Conservation (phyloP, 495 filamentous ascomycete genomes). For the Penicillium salamii region DNA sequence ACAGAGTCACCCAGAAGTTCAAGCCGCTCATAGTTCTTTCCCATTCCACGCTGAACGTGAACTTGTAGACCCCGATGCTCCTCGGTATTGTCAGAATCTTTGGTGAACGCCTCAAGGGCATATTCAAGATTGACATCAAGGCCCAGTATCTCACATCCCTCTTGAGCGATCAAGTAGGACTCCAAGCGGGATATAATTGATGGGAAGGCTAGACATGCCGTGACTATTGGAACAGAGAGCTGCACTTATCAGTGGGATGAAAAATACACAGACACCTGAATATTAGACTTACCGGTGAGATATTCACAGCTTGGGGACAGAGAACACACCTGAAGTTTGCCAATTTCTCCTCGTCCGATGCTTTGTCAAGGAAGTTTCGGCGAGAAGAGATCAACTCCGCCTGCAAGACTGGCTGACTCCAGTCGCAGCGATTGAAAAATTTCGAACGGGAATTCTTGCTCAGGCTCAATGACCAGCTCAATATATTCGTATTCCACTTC, state of each 20-base stretch:
- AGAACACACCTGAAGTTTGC: conserved; percentile 39
- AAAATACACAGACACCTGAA: not conserved
- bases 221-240: conserved; percentile 62
- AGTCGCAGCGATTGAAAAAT: conserved; percentile 44
- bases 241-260: conserved; percentile 25
- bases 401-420: conserved; percentile 73
- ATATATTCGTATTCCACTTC: conserved; percentile 56
- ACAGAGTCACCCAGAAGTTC: conserved; percentile 95
- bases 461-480: conserved; percentile 62
- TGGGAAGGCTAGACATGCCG: conserved; percentile 71
- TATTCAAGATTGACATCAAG: conserved; percentile 61
- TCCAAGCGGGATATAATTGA: conserved; percentile 83
- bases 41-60: conserved; percentile 85
- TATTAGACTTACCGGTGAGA: conserved; percentile 66
- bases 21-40: conserved; percentile 91
- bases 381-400: conserved; percentile 71
- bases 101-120: conserved; percentile 89
- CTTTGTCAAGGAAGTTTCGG: conserved; percentile 74
- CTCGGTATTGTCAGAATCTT: conserved; percentile 88
- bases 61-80: conserved; percentile 69
- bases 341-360: conserved; percentile 49
- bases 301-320: conserved; percentile 61
- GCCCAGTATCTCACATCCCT: conserved; percentile 60
- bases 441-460: conserved; percentile 51
- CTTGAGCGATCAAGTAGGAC: conserved; percentile 73